phyloP scores from a whole-genome alignment of 2,329 filamentous ascomycete genomes.

The Talaromyces amestolkiae region DNA sequence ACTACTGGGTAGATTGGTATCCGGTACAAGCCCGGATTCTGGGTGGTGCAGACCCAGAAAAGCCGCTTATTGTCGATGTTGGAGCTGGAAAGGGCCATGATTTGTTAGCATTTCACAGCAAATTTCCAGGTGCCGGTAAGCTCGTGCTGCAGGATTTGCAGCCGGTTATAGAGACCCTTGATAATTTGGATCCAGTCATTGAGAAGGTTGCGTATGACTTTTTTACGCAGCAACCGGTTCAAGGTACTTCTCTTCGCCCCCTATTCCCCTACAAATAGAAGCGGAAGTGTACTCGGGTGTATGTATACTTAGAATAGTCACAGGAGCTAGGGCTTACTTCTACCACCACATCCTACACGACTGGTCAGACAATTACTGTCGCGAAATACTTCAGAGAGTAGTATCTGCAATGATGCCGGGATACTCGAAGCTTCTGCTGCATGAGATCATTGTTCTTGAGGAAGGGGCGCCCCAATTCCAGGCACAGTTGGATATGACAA shows the following conservation, averaged over 20 bases:
- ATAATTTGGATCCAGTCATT: background rate
- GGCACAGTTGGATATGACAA: conserved; percentile 6
- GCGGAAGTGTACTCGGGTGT: background rate
- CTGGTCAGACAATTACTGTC: conserved; percentile 24
- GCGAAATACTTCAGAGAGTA: conserved; percentile 26
- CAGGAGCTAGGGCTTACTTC: conserved; percentile 22
- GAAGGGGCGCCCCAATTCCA: conserved; percentile 27
- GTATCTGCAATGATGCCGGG: conserved; percentile 33
- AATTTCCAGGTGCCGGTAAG: conserved; percentile 39
- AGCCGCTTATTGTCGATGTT: conserved; percentile 22
- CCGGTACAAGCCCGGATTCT: background rate
- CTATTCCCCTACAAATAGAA: background rate
- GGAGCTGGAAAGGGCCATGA: conserved; percentile 26
- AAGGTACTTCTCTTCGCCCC: background rate
- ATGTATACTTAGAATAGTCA: background rate
- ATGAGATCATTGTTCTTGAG: conserved; percentile 44
- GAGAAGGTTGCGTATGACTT: conserved; percentile 27
- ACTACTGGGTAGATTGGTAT: conserved; percentile 11
- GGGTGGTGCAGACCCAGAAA: background rate
- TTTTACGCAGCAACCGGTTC: background rate
- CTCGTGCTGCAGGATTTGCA: conserved; percentile 52
- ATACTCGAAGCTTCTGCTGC: conserved; percentile 40
- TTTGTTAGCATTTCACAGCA: conserved; percentile 32
- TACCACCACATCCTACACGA: conserved; percentile 27
- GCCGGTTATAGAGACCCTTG: conserved; percentile 32